Evolutionary conservation across 345 rosid genomes (phyloP).

Genomic region (Capsella bursapastoris): DNA sequence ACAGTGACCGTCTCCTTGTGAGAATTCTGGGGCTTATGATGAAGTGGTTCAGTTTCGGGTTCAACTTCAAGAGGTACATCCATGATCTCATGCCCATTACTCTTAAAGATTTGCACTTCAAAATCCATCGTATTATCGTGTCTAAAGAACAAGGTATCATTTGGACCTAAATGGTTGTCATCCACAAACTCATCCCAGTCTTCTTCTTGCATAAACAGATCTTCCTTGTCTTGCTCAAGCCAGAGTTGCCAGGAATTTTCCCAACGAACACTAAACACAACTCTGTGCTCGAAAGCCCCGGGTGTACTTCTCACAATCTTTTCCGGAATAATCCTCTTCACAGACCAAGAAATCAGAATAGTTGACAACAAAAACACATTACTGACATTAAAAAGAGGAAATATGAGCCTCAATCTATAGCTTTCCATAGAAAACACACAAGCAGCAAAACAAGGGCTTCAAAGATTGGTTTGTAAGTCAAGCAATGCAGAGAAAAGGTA

Average conservation of each 20-base stretch:
- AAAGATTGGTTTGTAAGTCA: not conserved
- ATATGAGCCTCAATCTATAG: not conserved
- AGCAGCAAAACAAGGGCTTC: constrained; percentile 10
- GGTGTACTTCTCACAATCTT: constrained; percentile 23
- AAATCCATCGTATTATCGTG: constrained; percentile 17
- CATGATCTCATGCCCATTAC: constrained; percentile 5
- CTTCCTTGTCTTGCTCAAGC: constrained; percentile 23
- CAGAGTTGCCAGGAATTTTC: constrained; percentile 37
- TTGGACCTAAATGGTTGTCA: constrained; percentile 16
- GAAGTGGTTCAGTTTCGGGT: constrained; percentile 1
- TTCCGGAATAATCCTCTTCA: constrained; percentile 39
- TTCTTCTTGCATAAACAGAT: constrained; percentile 31
- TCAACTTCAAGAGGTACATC: constrained; percentile 19
- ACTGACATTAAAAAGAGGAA: not conserved
- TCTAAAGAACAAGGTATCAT: constrained; percentile 22
- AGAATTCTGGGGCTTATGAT: not conserved
- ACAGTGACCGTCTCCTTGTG: constrained; percentile 8
- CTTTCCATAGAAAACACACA: not conserved
- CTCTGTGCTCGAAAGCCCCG: constrained; percentile 25
- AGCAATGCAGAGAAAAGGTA: not conserved
- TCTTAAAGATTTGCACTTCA: constrained; percentile 15
- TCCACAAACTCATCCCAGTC: constrained; percentile 42
- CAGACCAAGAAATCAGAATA: constrained; percentile 6
- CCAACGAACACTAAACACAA: constrained; percentile 39
- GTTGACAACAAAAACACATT: not conserved